A percentile compares a stretch with the other conserved stretches of the same genome.
Conservation (phyloP, 495 filamentous ascomycete genomes). For the Neurospora sp. region DNA sequence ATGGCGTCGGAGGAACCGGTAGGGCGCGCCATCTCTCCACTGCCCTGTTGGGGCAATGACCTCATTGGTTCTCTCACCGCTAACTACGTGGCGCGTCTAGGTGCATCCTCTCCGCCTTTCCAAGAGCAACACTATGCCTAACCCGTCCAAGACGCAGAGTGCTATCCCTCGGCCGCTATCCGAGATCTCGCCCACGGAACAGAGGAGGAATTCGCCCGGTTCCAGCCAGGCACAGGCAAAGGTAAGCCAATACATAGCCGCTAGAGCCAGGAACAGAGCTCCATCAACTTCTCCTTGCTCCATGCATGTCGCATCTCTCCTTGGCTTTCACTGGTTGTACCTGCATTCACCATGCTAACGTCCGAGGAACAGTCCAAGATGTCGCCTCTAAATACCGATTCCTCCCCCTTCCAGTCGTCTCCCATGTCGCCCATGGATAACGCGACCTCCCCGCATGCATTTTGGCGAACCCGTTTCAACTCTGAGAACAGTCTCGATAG, state of each 20-base stretch:
- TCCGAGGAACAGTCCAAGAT: neutral
- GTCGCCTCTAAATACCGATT: constrained; percentile 50
- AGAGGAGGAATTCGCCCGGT: constrained; percentile 63
- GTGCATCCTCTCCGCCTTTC: constrained; percentile 50
- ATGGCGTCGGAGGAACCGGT: constrained; percentile 35
- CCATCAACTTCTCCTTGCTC: neutral
- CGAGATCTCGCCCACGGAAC: constrained; percentile 48
- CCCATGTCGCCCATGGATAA: constrained; percentile 39
- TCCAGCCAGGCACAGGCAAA: constrained; percentile 55
- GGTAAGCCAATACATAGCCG: constrained; percentile 34
- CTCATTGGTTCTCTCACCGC: neutral
- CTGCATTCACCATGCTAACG: constrained; percentile 3
- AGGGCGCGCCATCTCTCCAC: constrained; percentile 10
- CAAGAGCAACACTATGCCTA: constrained; percentile 37
- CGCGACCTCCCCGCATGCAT: constrained; percentile 63
- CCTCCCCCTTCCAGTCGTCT: constrained; percentile 67
- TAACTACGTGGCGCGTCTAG: constrained; percentile 16
- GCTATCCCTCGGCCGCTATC: constrained; percentile 43
- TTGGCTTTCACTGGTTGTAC: neutral
- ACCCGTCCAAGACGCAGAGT: constrained; percentile 33
- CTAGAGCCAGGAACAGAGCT: neutral
- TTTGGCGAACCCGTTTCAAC: constrained; percentile 72
- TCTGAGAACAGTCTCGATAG: constrained; percentile 59
- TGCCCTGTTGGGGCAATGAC: neutral
- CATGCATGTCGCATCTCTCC: neutral